Percentiles rank a stretch among this genome's conserved stretches.
Conservation (phyloP, 768 basidiomycete species). For the Naganishia vishniacii region DNA sequence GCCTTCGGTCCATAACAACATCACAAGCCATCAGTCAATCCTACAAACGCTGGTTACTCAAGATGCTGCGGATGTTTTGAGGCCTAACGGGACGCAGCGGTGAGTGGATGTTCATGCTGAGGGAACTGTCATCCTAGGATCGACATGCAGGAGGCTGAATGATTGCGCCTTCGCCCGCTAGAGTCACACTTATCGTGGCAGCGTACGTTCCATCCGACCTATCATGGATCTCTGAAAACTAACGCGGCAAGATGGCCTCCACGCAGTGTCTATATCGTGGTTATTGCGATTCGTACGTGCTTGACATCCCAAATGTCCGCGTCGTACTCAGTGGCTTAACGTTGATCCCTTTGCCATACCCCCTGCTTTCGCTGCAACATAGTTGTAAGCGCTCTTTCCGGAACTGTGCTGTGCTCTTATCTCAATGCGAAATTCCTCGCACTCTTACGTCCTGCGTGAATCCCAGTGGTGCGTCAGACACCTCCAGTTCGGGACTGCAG, state of each 20-base stretch:
- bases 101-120: constrained; percentile 16
- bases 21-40: not conserved
- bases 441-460: too few relatives aligned
- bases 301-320: not conserved
- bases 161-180: constrained; percentile 10
- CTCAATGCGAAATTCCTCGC: too few relatives aligned
- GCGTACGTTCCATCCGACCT: constrained; percentile 22
- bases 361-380: too few relatives aligned
- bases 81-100: constrained; percentile 36
- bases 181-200: constrained; percentile 45
- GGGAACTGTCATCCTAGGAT: too few relatives aligned
- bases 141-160: too few relatives aligned
- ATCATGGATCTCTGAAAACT: not conserved
- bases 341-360: too few relatives aligned
- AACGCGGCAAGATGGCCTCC: not conserved
- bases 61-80: constrained; percentile 27
- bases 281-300: constrained; percentile 42
- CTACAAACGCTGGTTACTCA: constrained; percentile 5
- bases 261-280: constrained; percentile 36
- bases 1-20: too few relatives aligned
- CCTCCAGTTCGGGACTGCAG: too few relatives aligned
- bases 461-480: too few relatives aligned
- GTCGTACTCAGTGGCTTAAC: too few relatives aligned
- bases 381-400: too few relatives aligned
- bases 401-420: too few relatives aligned